Base-by-base conservation (phyloP, 2,329 filamentous ascomycete species). In the Neofusicoccum laricinum region DNA sequence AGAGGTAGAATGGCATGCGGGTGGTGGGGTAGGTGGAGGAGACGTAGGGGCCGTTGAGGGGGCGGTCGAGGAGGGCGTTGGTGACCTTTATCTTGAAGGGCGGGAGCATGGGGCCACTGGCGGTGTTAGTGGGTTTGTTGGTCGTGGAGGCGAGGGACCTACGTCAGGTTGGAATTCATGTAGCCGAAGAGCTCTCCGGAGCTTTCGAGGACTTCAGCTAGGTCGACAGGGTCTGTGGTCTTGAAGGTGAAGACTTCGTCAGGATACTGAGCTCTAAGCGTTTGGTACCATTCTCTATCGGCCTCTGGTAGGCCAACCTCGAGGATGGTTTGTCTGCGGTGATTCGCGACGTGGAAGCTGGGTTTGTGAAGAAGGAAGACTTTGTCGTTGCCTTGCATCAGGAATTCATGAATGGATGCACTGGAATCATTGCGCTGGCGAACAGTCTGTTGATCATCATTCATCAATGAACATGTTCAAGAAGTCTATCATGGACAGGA, bases 1-100 rank as follows among this genome's bases (percentile, higher is more conserved):
- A 82, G n/a, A 81, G 71, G 36, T 81, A 82, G 61, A 81, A 81
- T 0, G 79, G 79, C 75, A 79, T 79, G 66, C 71, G 75, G 0
- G 69, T 67, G 0, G 63, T 12, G 0, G 80, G 80, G 19, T 80
- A 81, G 0, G 70, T 61, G 0, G 65, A 57, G 5, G 77, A 73
- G 0, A 76, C 77, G 43, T 72, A 71, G 3, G 69, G 69, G 1
- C 74, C 75, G 66, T 76, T 78, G 0, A 81, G 69, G 0, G 78
- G 75, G 3, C 77, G 75, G 50, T 67, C 69, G 50, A 73, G 68
- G 15, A 70, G 49, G 2, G 67, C 61, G 6, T 45, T 34, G 15
- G 55, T 69, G 1, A 68, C 34, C 3, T 68, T 11, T 4, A 30
- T 3, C 6, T 76, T 77, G 0, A 81, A 69, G 0, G 77, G 73